Base-by-base conservation (phyloP, 306 rosid genomes). In the Senna tora region DNA sequence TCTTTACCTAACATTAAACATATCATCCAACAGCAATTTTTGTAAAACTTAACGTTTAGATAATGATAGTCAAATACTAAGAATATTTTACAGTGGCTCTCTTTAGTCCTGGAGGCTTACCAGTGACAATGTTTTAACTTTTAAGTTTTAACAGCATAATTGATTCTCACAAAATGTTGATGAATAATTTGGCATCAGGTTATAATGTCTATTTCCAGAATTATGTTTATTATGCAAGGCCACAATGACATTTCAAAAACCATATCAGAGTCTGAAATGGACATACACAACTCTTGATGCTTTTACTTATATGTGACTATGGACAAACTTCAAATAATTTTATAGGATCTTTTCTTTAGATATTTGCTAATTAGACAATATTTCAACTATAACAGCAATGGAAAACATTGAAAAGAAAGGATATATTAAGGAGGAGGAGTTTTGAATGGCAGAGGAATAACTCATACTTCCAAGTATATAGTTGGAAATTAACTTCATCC, bases 1-100 rank as follows among this genome's bases (percentile, higher is more conserved):
- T 41, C 47, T 52, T 79, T 43, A 53, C 64, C 61, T 20, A 33
- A 50, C 65, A n/a, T n/a, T n/a, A n/a, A n/a, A n/a, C n/a, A 30
- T 17, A 51, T 5, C 19, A 52, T 59, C 34, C 22, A 34, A 3
- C 28, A 34, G 54, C 50, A 57, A 22, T 20, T 25, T 3, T 25
- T 25, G 30, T 25, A 25, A 25, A 25, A 25, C 3, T 25, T 25
- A 1, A 25, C 3, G 30, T 25, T 25, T 25, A 25, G 30, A 25
- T 25, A 25, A 25, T 1, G 65, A 42, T 42, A 19, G 43, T 21
- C 6, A 9, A n/a, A 42, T 25, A 7, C 5, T 36, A 36, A 4
- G 2, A 4, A 36, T 36, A 36, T 36, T 41, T 41, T 11, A 46
- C 15, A 56, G 28, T 36, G 39, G 22, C 52, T 34, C 30, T 5